phyloP scores from a whole-genome alignment of 257 asterid genomes.

The Mentha longifolia region DNA sequence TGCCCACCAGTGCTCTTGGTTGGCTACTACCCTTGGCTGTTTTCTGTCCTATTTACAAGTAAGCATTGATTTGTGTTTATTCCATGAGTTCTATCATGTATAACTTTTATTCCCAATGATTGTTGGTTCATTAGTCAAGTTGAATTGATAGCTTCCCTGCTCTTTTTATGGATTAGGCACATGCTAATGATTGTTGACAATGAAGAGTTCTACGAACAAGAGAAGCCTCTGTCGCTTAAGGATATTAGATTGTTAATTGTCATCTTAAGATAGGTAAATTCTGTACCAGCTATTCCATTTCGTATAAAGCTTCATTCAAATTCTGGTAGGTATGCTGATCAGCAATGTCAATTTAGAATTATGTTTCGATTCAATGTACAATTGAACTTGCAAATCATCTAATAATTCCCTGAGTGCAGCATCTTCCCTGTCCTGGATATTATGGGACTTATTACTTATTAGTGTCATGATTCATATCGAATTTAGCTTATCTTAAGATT shows the following conservation, averaged over 20 bases:
- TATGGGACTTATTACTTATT: too few species aligned
- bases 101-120: conserved; percentile 23
- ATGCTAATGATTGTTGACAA: conserved; percentile 94
- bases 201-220: conserved; percentile 96
- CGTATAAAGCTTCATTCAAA: too few species aligned
- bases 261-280: conserved; percentile 86
- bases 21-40: conserved; percentile 88
- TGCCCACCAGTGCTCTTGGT: conserved; percentile 77
- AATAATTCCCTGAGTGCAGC: too few species aligned
- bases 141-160: conserved; percentile 31
- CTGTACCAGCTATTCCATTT: background rate
- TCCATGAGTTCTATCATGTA: too few species aligned
- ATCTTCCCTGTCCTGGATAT: too few species aligned
- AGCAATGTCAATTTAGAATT: too few species aligned
- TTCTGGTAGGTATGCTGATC: too few species aligned
- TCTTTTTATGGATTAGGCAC: conserved; percentile 64
- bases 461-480: too few species aligned
- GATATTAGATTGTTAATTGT: conserved; percentile 83
- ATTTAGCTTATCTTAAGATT: too few species aligned
- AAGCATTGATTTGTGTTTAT: conserved; percentile 42
- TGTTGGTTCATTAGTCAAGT: conserved; percentile 31
- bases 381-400: too few species aligned
- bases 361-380: too few species aligned
- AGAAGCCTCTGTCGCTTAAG: conserved; percentile 79
- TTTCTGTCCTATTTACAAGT: conserved; percentile 97